These are phyloP conservation scores for Trypanosomatidae sp. DNA, from an alignment of 208 protist genomes.

Conservation along the genomic window DNA sequence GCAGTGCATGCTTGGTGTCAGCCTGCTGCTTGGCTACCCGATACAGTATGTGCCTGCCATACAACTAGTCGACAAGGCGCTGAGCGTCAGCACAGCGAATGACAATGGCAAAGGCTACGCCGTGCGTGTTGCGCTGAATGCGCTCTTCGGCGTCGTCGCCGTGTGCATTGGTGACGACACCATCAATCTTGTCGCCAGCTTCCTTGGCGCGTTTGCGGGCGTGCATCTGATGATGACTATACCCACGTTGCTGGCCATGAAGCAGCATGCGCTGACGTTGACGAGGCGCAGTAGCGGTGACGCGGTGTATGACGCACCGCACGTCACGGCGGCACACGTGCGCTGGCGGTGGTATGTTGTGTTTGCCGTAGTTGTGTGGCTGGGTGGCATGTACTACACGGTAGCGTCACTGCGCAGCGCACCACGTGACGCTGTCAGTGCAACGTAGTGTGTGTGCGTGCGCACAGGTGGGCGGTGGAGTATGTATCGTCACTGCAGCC, in stretches of 20 bases:
- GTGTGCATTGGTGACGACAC: conserved; percentile 49
- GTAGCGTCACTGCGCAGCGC: conserved; percentile 7
- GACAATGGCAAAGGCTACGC: conserved; percentile 13
- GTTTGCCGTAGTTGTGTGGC: conserved; percentile 25
- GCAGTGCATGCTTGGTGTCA: conserved; percentile 43
- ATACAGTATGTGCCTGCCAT: conserved; percentile 78
- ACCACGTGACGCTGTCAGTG: too few species aligned
- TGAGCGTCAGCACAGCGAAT: conserved; percentile 16
- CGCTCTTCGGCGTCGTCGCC: conserved; percentile 29
- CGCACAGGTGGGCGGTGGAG: too few species aligned
- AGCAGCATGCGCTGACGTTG: conserved; percentile 12
- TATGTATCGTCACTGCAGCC: too few species aligned
- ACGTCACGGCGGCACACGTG: conserved; percentile 6
- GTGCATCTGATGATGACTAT: conserved; percentile 76
- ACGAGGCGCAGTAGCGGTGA: conserved; percentile 12
- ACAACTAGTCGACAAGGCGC: conserved; percentile 52
- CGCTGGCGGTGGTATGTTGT: conserved; percentile 38
- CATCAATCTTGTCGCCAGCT: conserved; percentile 64
- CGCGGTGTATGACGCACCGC: background rate
- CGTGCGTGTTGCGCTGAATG: conserved; percentile 36
- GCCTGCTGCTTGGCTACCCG: conserved; percentile 60
- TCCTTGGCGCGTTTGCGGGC: conserved; percentile 61
- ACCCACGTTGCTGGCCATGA: conserved; percentile 32
- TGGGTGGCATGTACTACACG: conserved; percentile 41
- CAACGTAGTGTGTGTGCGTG: too few species aligned